Conservation (phyloP, 306 rosid genomes). For the Urtica urens region DNA sequence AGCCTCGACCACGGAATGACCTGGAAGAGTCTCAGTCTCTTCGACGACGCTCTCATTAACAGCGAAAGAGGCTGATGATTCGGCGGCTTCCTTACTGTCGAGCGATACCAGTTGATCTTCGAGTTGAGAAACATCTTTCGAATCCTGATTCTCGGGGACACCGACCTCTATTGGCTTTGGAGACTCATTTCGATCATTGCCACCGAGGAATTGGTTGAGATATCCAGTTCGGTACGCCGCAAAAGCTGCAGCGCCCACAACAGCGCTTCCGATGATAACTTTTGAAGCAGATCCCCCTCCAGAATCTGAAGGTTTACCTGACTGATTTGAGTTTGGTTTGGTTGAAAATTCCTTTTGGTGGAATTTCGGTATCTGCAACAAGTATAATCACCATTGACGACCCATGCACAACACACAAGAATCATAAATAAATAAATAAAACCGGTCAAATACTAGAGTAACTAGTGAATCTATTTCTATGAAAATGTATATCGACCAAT, state of each 20-base stretch:
- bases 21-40: constrained; percentile 28
- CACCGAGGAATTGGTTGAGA: constrained; percentile 40
- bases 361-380: constrained; percentile 37
- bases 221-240: constrained; percentile 64
- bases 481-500: too few species aligned
- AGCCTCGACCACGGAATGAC: constrained; percentile 31
- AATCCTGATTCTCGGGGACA: constrained; percentile 22
- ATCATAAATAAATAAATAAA: constrained; percentile 4
- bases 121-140: constrained; percentile 24
- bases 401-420: constrained; percentile 3
- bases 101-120: constrained; percentile 30
- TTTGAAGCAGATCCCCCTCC: constrained; percentile 31
- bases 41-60: constrained; percentile 28
- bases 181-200: constrained; percentile 29
- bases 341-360: constrained; percentile 49
- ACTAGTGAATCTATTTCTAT: too few species aligned
- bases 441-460: too few species aligned
- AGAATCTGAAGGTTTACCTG: constrained; percentile 38
- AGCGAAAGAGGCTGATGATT: constrained; percentile 18
- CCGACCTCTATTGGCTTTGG: constrained; percentile 18
- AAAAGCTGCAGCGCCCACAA: constrained; percentile 53
- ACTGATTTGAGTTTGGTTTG: constrained; percentile 29
- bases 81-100: constrained; percentile 24
- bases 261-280: constrained; percentile 51
- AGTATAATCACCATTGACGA: constrained; percentile 17